Evolutionary conservation across 768 basidiomycete species (phyloP).

Genomic region (Asterophora parasitica): DNA sequence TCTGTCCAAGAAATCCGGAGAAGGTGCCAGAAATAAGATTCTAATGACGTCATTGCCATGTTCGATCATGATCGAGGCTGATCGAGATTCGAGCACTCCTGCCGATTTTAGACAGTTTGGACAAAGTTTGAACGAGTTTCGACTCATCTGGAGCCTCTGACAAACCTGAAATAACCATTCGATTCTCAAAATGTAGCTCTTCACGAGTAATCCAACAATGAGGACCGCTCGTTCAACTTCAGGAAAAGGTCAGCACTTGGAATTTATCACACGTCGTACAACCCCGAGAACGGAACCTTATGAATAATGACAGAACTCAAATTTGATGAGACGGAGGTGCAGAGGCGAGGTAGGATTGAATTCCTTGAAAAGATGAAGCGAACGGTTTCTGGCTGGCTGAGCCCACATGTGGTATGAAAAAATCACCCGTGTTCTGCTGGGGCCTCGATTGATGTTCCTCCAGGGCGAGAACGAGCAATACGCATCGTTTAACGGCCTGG

Average conservation of each 20-base stretch:
- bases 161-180: conserved; percentile 2
- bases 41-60: not conserved
- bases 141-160: not conserved
- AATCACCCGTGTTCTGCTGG: no score
- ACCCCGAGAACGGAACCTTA: not conserved
- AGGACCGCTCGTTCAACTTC: not conserved
- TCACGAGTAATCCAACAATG: not conserved
- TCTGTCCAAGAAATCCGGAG: conserved; percentile 1
- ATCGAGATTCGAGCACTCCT: not conserved
- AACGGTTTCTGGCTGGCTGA: conserved; percentile 4
- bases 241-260: not conserved
- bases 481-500: not conserved
- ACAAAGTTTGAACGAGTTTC: not conserved
- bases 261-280: not conserved
- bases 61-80: conserved; percentile 4
- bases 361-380: conserved; percentile 6
- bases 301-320: not conserved
- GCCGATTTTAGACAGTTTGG: no score
- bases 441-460: not conserved
- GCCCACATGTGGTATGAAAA: not conserved
- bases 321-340: not conserved
- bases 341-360: conserved; percentile 2
- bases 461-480: not conserved
- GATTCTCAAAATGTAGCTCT: not conserved
- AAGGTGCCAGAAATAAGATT: conserved; percentile 8